Evolutionary conservation across 2,329 filamentous ascomycete genomes (phyloP), one percentile per base, ranked within the genome.

Genomic region (Biscogniauxia mediterranea): DNA sequence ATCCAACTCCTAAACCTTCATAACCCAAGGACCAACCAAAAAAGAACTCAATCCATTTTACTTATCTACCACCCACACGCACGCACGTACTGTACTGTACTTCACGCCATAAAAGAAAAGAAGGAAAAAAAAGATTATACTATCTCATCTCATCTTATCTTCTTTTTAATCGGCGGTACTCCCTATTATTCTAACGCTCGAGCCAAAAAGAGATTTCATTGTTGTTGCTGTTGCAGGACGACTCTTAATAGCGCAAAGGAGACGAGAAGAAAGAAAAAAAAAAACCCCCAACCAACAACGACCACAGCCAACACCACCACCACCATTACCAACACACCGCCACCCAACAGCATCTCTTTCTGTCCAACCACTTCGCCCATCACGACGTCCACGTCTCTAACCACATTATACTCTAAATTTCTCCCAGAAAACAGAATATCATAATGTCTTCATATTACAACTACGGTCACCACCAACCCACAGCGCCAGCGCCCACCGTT

Each of bases 381-480:
- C 62, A 66, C 66, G 52, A 64, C 66, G 60, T 64, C 66, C 52
- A 64, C 60, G 50, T 62, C 52, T 56, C 58, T 25, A 58, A 56
- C 19, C 15, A 23, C 19, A 63, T 60, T 64, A 64, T 62, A 63
- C 49, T 59, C 60, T 61, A 62, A 61, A 59, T 58, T 9, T 56
- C 38, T 61, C 60, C 38, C 56, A 32, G 61, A 54, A 50, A 42
- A 66, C 60, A 65, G 49, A 59, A 58, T 55, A 25, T 57, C 66
- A 81, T 76, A 77, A 88, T 89, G 86, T 85, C 86, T 78, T 80
- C 83, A 73, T 89, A 87, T 77, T 88, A 87, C 74, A 82, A 85
- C 73, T 87, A 81, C 78, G 82, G 82, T 74, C 76, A 82, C 65
- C 85, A 87, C 74, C 80, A 84, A 68, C 83, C 83, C 70, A 83